Conservation (phyloP, 805 yeast genomes). For the Suhomyces canberraensis region DNA sequence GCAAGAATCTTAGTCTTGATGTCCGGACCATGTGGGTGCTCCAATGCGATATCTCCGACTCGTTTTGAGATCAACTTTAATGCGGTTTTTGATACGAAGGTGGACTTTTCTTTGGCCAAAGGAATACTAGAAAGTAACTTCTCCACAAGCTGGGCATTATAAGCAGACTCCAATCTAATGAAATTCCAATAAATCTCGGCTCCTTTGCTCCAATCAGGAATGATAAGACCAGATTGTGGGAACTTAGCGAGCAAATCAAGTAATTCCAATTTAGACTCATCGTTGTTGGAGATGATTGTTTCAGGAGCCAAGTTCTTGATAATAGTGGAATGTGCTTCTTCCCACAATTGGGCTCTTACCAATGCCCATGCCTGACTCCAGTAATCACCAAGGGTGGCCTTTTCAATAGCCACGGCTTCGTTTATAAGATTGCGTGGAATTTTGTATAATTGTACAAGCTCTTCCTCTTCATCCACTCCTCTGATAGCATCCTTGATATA, state of each 20-base stretch:
- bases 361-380: slow-evolving; percentile 60
- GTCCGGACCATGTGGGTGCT: slow-evolving; percentile 7
- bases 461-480: slow-evolving; percentile 27
- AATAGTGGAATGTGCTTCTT: slow-evolving; percentile 61
- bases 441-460: slow-evolving; percentile 36
- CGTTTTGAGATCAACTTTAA: slow-evolving; percentile 50
- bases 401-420: slow-evolving; percentile 59
- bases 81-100: slow-evolving; percentile 26
- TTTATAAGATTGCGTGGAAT: slow-evolving; percentile 49
- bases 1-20: slow-evolving; percentile 10
- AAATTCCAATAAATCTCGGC: slow-evolving; percentile 57
- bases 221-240: slow-evolving; percentile 38
- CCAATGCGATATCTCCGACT: slow-evolving; percentile 42
- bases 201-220: slow-evolving; percentile 53
- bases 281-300: slow-evolving; percentile 52
- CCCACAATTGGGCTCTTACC: slow-evolving; percentile 56
- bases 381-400: slow-evolving; percentile 47
- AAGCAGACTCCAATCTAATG: slow-evolving; percentile 26
- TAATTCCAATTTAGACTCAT: slow-evolving; percentile 33
- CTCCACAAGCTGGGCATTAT: slow-evolving; percentile 21
- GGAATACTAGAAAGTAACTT: slow-evolving; percentile 47
- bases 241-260: slow-evolving; percentile 38
- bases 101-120: slow-evolving; percentile 26
- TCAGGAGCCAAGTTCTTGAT: slow-evolving; percentile 66
- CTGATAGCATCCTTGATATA: slow-evolving; percentile 21